Conservation (phyloP, 2,329 filamentous ascomycete species). For the Botryosphaeria dothidea region DNA sequence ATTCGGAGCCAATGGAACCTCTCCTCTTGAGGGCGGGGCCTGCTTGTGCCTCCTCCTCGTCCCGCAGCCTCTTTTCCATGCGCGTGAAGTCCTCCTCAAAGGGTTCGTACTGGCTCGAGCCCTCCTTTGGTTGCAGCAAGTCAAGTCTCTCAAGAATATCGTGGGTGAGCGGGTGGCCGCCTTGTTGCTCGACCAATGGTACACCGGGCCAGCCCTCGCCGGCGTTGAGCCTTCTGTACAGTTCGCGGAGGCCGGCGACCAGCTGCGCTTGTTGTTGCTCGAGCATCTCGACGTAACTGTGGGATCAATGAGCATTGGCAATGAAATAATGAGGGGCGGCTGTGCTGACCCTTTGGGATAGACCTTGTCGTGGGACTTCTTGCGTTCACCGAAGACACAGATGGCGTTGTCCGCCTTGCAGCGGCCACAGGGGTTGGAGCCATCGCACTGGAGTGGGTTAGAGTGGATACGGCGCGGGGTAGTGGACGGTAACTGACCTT, state of each 20-base stretch:
- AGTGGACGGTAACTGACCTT: constrained; percentile 49
- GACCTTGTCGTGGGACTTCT: constrained; percentile 67
- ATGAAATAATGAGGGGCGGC: constrained; percentile 20
- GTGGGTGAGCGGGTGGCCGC: constrained; percentile 61
- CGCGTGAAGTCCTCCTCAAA: constrained; percentile 61
- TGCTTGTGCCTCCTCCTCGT: constrained; percentile 55
- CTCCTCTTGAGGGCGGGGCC: constrained; percentile 23
- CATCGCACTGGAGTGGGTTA: constrained; percentile 55
- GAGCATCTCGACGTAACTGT: constrained; percentile 65
- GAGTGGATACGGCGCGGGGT: constrained; percentile 20
- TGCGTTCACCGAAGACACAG: constrained; percentile 65
- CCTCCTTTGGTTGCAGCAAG: constrained; percentile 55
- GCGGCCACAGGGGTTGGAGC: constrained; percentile 60
- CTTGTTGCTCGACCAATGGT: constrained; percentile 53
- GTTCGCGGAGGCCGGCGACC: constrained; percentile 61
- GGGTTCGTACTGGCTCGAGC: constrained; percentile 43
- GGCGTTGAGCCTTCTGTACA: constrained; percentile 56
- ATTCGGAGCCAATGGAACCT: constrained; percentile 58
- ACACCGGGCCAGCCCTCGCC: constrained; percentile 59
- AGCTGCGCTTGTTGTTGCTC: constrained; percentile 66
- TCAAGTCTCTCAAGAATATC: constrained; percentile 63
- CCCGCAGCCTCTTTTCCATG: constrained; percentile 58
- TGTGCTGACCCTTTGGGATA: constrained; percentile 65
- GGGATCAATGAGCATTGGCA: background rate
- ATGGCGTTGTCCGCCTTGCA: constrained; percentile 66